Conservation (phyloP, 2,329 filamentous ascomycete species). For the Dothiorella sarmentorum region DNA sequence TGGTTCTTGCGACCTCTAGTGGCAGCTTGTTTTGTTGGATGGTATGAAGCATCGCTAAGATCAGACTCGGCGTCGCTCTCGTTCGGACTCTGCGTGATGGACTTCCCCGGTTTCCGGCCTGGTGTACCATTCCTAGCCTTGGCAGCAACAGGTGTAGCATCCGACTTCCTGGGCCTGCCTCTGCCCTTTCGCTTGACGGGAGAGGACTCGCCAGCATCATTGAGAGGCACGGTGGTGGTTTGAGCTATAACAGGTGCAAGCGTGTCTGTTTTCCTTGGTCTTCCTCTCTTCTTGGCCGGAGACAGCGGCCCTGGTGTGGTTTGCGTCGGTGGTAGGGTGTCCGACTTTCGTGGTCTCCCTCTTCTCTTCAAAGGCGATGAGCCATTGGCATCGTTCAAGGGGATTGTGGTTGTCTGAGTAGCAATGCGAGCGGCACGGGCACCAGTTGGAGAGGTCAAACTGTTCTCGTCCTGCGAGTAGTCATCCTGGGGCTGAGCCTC, state of each 20-base stretch:
- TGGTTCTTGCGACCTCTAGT: not conserved
- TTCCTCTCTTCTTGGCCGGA: slow-evolving; percentile 29
- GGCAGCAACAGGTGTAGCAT: not conserved
- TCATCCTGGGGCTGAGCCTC: slow-evolving; percentile 42
- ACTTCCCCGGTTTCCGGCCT: slow-evolving; percentile 16
- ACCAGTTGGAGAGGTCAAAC: slow-evolving; percentile 28
- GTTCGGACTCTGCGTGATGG: slow-evolving; percentile 3
- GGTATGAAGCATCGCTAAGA: slow-evolving; percentile 1
- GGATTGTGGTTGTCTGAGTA: slow-evolving; percentile 37
- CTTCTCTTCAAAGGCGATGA: slow-evolving; percentile 36
- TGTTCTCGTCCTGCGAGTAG: slow-evolving; percentile 29
- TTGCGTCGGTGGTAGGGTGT: slow-evolving; percentile 25
- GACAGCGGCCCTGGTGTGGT: slow-evolving; percentile 28
- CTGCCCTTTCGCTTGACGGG: slow-evolving; percentile 24
- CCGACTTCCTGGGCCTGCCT: not conserved
- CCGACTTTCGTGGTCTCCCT: slow-evolving; percentile 38
- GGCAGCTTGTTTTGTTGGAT: not conserved
- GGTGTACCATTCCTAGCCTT: slow-evolving; percentile 32
- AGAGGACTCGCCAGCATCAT: slow-evolving; percentile 19
- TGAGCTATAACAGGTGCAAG: not conserved
- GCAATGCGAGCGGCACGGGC: slow-evolving; percentile 29
- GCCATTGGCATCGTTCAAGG: slow-evolving; percentile 39
- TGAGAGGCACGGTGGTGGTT: not conserved
- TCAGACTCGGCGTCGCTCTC: not conserved
- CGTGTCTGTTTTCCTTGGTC: slow-evolving; percentile 24